These are phyloP conservation scores for Ophiosphaerella narmari DNA, from an alignment of 2,329 filamentous ascomycete genomes.

Conservation along the genomic window DNA sequence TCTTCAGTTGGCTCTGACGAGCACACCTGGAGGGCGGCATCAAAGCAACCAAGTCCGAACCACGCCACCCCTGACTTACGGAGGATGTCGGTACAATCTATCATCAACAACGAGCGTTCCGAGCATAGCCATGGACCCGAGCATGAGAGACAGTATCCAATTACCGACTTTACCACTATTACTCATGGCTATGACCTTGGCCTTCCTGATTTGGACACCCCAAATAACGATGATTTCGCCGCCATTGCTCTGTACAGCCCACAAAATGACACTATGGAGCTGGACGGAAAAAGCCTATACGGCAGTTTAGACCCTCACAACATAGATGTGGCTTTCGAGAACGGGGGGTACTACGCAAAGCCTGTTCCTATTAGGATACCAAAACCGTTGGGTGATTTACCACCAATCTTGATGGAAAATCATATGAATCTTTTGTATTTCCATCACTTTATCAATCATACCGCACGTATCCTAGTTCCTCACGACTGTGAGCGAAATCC, in stretches of 20 bases:
- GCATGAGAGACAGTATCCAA: constrained; percentile 45
- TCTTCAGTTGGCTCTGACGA: constrained; percentile 47
- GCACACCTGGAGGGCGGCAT: constrained; percentile 17
- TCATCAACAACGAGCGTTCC: constrained; percentile 50
- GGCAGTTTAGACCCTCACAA: constrained; percentile 44
- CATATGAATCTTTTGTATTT: constrained; percentile 81
- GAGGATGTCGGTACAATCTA: constrained; percentile 66
- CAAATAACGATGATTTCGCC: constrained; percentile 70
- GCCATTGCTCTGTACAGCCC: constrained; percentile 60
- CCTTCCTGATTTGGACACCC: constrained; percentile 69
- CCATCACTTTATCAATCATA: constrained; percentile 78
- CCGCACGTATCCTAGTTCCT: constrained; percentile 67
- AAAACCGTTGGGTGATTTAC: constrained; percentile 61
- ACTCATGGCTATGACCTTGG: constrained; percentile 75
- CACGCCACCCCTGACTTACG: constrained; percentile 52
- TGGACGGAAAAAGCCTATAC: constrained; percentile 43
- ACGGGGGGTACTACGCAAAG: constrained; percentile 70
- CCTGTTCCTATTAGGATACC: constrained; percentile 69
- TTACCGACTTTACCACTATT: constrained; percentile 39
- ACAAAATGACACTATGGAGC: constrained; percentile 30
- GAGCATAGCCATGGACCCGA: constrained; percentile 46
- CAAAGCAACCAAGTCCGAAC: constrained; percentile 24
- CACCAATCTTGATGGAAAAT: constrained; percentile 65
- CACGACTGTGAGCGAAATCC: constrained; percentile 66
- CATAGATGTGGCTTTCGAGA: constrained; percentile 60